These are phyloP conservation scores for Bauhinia variegata DNA, from an alignment of 306 rosid species.

Conservation along the genomic window DNA sequence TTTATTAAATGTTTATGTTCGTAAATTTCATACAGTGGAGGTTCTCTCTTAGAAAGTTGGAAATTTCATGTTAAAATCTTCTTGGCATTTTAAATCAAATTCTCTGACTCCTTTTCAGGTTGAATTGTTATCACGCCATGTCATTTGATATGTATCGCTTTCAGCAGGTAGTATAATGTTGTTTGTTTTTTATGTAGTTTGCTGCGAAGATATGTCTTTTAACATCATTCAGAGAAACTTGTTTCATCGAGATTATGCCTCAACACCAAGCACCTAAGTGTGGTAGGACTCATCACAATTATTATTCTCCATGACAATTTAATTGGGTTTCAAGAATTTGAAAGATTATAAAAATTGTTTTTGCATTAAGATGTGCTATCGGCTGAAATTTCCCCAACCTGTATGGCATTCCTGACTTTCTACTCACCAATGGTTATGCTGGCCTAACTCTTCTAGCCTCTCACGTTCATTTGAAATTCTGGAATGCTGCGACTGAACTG, in stretches of 20 bases:
- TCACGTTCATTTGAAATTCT: too few relatives aligned
- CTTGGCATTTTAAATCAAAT: conserved; percentile 3
- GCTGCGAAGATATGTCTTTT: conserved; percentile 84
- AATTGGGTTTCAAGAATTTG: too few relatives aligned
- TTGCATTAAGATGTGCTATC: too few relatives aligned
- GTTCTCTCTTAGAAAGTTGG: not conserved
- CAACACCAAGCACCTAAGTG: conserved; percentile 60
- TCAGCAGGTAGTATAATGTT: conserved; percentile 16
- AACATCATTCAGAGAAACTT: conserved; percentile 89
- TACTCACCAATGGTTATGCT: too few relatives aligned
- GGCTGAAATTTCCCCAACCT: too few relatives aligned
- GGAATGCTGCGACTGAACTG: too few relatives aligned
- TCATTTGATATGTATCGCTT: conserved; percentile 17
- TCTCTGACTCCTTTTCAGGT: conserved; percentile 1
- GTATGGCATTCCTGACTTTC: too few relatives aligned
- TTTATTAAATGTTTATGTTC: not conserved
- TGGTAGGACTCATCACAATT: conserved; percentile 40
- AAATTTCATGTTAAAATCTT: conserved; percentile 10
- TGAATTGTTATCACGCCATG: not conserved
- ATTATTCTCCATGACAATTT: too few relatives aligned
- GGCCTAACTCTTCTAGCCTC: too few relatives aligned
- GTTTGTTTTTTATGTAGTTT: conserved; percentile 60
- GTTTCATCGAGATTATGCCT: conserved; percentile 80
- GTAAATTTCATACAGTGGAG: not conserved
- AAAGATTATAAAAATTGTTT: too few relatives aligned